phyloP scores from a whole-genome alignment of 2,329 filamentous ascomycete genomes.

The Davidsoniella neocaledoniae region DNA sequence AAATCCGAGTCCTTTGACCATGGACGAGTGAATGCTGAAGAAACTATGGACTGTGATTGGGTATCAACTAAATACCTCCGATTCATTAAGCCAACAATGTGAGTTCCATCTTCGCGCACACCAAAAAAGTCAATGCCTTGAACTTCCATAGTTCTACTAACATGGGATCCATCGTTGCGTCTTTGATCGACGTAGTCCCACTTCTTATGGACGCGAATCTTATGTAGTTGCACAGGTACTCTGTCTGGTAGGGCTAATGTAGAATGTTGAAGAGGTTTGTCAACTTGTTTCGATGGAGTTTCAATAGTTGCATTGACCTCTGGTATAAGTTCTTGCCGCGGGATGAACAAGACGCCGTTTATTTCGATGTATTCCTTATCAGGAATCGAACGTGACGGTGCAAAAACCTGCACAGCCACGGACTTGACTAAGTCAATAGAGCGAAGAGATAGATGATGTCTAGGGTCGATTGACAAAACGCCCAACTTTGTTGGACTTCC shows the following conservation, averaged over 20 bases:
- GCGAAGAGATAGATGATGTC: neutral
- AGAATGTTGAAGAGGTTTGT: too few species aligned
- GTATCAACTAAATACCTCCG: neutral
- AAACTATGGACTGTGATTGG: neutral
- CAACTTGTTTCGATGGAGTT: too few species aligned
- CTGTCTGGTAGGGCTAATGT: too few species aligned
- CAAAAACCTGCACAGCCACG: constrained; percentile 3
- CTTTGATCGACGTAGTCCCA: too few species aligned
- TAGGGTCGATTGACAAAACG: neutral
- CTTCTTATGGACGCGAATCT: too few species aligned
- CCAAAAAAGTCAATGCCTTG: constrained; percentile 9
- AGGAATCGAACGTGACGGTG: neutral
- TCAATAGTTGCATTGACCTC: constrained; percentile 30
- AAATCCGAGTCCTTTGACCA: neutral
- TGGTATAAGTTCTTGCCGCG: constrained; percentile 26
- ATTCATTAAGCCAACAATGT: constrained; percentile 6
- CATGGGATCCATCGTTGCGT: too few species aligned
- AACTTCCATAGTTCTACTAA: too few species aligned
- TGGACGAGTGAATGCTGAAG: neutral
- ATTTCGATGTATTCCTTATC: constrained; percentile 26
- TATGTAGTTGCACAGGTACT: too few species aligned
- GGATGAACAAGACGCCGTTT: constrained; percentile 24
- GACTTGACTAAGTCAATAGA: neutral
- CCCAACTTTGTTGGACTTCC: constrained; percentile 21
- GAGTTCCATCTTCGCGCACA: neutral